Conservation (phyloP, 352 stramenopile species). For the Pythium coloratum region DNA sequence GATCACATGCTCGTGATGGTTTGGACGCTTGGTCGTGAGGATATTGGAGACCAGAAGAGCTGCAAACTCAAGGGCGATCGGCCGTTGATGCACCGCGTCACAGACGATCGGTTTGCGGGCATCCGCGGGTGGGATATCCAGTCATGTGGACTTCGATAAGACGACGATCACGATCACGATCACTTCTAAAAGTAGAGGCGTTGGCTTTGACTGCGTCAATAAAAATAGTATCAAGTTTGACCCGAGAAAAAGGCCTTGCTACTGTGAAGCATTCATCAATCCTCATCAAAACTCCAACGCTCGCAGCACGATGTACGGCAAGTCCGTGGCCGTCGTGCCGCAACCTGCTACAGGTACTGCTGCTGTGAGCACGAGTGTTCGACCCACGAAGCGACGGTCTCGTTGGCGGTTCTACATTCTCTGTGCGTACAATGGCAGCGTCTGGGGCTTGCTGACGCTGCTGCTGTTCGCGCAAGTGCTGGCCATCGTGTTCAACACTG, state of each 20-base stretch:
- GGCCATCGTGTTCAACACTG: slow-evolving; percentile 24
- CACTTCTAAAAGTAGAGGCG: not conserved
- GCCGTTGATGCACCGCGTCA: slow-evolving; percentile 15
- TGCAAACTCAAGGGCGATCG: slow-evolving; percentile 12
- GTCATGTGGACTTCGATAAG: not conserved
- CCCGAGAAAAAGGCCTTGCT: too few relatives aligned
- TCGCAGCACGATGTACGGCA: not conserved
- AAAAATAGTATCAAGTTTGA: too few relatives aligned
- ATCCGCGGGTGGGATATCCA: slow-evolving; percentile 20
- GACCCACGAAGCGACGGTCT: not conserved
- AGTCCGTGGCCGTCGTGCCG: not conserved
- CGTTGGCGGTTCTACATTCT: not conserved
- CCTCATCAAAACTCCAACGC: not conserved
- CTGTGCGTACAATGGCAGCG: not conserved
- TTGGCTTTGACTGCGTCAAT: too few relatives aligned
- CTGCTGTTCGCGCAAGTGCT: slow-evolving; percentile 37
- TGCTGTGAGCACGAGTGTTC: not conserved
- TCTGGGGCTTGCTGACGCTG: slow-evolving; percentile 29
- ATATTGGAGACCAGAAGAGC: not conserved
- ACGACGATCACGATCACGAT: too few relatives aligned
- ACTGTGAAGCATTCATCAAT: too few relatives aligned
- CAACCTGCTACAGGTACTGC: not conserved
- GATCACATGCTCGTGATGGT: slow-evolving; percentile 18
- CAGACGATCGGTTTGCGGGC: slow-evolving; percentile 14
- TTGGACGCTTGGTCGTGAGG: slow-evolving; percentile 1